Percentiles rank a stretch among this genome's conserved stretches.
phyloP scores from a whole-genome alignment of 805 yeast genomes.

The Ogataea saltuana region DNA sequence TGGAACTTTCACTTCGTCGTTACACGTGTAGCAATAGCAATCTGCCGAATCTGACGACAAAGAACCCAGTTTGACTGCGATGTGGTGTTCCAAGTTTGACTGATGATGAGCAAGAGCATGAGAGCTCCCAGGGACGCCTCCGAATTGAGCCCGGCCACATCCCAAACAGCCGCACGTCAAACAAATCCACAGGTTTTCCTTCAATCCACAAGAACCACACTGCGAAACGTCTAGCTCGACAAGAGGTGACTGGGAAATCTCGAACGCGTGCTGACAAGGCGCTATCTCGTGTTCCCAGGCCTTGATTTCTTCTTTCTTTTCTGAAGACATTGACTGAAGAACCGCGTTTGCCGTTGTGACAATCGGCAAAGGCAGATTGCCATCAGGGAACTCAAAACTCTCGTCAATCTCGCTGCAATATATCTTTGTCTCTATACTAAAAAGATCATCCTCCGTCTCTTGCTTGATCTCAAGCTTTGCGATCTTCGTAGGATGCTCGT shows the following conservation, averaged over 20 bases:
- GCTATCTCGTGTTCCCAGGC: constrained; percentile 90
- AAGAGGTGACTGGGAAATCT: constrained; percentile 43
- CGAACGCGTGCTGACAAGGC: constrained; percentile 75
- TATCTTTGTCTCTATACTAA: constrained; percentile 44
- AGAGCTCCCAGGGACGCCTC: constrained; percentile 90
- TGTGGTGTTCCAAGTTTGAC: constrained; percentile 55
- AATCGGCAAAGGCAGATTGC: constrained; percentile 33
- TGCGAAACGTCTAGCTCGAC: constrained; percentile 38
- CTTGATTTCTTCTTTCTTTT: constrained; percentile 66
- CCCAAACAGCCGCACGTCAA: constrained; percentile 87
- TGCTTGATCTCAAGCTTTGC: constrained; percentile 69
- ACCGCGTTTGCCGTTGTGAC: constrained; percentile 44
- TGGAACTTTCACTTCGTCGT: constrained; percentile 85
- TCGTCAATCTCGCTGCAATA: constrained; percentile 40
- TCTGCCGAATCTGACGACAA: constrained; percentile 79
- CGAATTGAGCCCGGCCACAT: constrained; percentile 94
- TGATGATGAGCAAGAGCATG: constrained; percentile 82
- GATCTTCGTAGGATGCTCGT: constrained; percentile 45
- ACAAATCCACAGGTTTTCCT: constrained; percentile 89
- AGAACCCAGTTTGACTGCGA: constrained; percentile 91
- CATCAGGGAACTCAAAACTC: constrained; percentile 31
- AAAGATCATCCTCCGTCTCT: constrained; percentile 61
- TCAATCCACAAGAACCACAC: constrained; percentile 62
- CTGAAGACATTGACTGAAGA: constrained; percentile 57
- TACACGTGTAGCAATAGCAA: constrained; percentile 83